Conservation (phyloP, 768 basidiomycete species). For the Serendipita sp. region DNA sequence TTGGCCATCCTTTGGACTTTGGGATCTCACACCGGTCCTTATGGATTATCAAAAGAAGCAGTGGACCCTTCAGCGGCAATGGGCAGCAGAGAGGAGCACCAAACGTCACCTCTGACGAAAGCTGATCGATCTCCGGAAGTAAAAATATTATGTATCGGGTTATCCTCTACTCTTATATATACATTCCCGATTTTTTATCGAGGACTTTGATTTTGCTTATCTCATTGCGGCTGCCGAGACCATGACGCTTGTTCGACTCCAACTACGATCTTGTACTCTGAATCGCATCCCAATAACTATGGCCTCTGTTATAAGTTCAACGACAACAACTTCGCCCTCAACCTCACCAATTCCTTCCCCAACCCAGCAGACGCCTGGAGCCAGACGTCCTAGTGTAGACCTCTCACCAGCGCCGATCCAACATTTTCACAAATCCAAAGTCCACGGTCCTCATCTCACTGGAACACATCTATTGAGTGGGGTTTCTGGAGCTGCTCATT, state of each 20-base stretch:
- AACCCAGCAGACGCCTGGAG: too few species aligned
- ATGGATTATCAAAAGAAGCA: slow-evolving; percentile 73
- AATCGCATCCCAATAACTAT: neutral
- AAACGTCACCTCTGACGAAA: neutral
- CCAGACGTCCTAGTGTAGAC: neutral
- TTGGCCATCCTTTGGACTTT: slow-evolving; percentile 88
- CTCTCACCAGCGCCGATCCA: neutral
- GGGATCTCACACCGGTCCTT: slow-evolving; percentile 74
- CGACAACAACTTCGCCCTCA: too few species aligned
- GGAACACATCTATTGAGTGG: neutral
- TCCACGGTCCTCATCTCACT: neutral
- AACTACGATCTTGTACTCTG: too few species aligned
- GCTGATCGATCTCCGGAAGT: neutral
- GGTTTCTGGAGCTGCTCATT: neutral
- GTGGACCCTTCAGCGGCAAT: slow-evolving; percentile 26
- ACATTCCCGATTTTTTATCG: too few species aligned
- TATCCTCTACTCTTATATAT: too few species aligned
- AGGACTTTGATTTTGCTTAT: too few species aligned
- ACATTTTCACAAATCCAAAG: slow-evolving; percentile 1
- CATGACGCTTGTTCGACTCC: too few species aligned
- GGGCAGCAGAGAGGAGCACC: neutral
- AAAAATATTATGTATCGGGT: too few species aligned
- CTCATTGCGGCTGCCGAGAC: too few species aligned
- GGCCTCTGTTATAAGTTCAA: neutral
- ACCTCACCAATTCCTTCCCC: too few species aligned